Evolutionary conservation across 2,329 filamentous ascomycete species (phyloP), one percentile per base, ranked within the genome.

Genomic region (Chaetoscypha palmicola): DNA sequence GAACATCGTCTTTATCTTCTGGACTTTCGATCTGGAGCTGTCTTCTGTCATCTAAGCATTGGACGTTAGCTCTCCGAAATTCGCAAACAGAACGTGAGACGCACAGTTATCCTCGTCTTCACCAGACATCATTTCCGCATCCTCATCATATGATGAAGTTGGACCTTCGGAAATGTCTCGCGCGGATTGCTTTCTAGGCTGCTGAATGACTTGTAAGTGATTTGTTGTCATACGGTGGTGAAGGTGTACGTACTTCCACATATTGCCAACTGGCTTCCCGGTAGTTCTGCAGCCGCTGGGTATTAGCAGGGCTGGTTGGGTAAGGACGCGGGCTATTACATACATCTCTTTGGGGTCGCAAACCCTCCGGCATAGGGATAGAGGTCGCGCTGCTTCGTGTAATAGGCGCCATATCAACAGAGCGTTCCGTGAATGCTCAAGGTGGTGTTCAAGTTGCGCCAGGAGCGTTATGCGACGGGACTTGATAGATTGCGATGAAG

Each of bases 1-100:
- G 63, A 23, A 72, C 65, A 49, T 70, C 68, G 19, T 68, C 65
- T 12, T 66, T 64, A 24, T 69, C 70, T 43, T 69, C 53, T 3
- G 56, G 46, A 14, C 41, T 66, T 30, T 68, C 58, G 23, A 58
- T 47, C 40, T 53, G 54, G 10, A 54, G 45, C 44, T 49, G 50
- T n/a, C 52, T 57, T 23, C 51, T 50, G 24, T 52, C 47, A 22
- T 49, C 53, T 57, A 45, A 42, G 14, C 10, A 39, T n/a, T n/a
- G 17, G 20, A n/a, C 39, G 24, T 32, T 33, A 46, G 26, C 16
- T 11, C 14, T 35, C 17, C 3, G 5, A 9, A 9, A 9, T 24
- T 9, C 7, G 20, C 19, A n/a, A 40, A 19, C 17, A 43, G 4
- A 16, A 28, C 57, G 63, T 57, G 52, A 45, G 17, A 23, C 20